Base-by-base conservation (phyloP, 140 eudicot species). In the Anethum foeniculum region DNA sequence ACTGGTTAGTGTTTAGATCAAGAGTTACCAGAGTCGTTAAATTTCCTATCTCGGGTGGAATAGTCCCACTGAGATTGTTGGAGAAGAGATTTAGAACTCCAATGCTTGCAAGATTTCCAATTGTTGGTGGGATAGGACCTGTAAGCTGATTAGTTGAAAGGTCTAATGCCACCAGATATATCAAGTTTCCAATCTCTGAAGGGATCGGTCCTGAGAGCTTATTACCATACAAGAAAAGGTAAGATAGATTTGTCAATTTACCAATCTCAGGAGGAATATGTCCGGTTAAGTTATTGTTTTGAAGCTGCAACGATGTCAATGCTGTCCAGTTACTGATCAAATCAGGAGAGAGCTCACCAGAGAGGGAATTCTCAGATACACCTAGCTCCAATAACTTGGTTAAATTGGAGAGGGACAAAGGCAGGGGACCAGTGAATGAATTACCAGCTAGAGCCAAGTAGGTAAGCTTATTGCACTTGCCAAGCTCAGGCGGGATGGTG, bases 1-100 rank as follows among this genome's bases (percentile, higher is more conserved):
- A 80, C 9, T 74, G 83, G 82, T 94, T 94, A 49, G 88, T 77
- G 74, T 85, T 92, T 54, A 92, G 78, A 83, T 92, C 97, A 81
- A 94, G 90, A 49, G 38, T 46, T 9, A 21, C 72, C 83, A 94
- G 80, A 6, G 81, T 83, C n/a, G 88, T 87, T 83, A 95, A 82
- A 68, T 92, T 89, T 83, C 97, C 97, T 5, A 92, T 80, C 83
- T 83, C 90, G 1, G 85, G 85, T 43, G 97, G 93, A 52, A 95
- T 54, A 0, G 79, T 82, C 86, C 98, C 97, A 77, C 80, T 85
- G 12, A 93, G 90, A 82, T 88, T 84, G 85, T 93, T 93, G 76
- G 81, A 78, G 77, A 83, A 90, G 71, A 93, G 92, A 76, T 91
- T 79, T 32, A 93, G 13, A 18, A 73, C 12, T 3, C 47, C 10